These are phyloP conservation scores for Aureobasidium zeae DNA, from an alignment of 2,329 filamentous ascomycete species.

Conservation along the genomic window DNA sequence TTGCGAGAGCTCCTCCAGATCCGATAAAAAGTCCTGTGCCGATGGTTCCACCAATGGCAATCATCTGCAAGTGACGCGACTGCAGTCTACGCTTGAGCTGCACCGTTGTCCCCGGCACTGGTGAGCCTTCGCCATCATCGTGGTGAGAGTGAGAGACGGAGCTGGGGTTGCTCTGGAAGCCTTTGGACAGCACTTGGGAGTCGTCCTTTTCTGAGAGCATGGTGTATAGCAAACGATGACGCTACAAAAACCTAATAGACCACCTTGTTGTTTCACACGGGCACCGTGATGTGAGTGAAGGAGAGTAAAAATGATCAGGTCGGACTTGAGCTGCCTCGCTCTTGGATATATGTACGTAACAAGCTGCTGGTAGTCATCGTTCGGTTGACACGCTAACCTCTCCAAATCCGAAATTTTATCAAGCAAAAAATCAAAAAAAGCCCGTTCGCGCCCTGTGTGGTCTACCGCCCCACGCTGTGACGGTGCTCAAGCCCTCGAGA, in stretches of 20 bases:
- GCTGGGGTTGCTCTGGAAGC: not conserved
- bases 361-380: constrained; percentile 6
- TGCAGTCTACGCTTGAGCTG: constrained; percentile 29
- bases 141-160: constrained; percentile 1
- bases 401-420: constrained; percentile 12
- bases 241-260: too few species aligned
- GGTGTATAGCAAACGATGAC: too few species aligned
- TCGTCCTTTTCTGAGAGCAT: constrained; percentile 12
- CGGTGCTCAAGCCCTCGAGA: too few species aligned
- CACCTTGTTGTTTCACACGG: too few species aligned
- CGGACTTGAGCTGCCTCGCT: constrained; percentile 9
- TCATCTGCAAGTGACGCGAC: constrained; percentile 32
- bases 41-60: constrained; percentile 30
- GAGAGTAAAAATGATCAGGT: constrained; percentile 1
- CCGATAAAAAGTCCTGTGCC: constrained; percentile 35
- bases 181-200: not conserved
- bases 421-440: constrained; percentile 14
- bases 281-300: too few species aligned
- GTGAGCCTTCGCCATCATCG: constrained; percentile 11
- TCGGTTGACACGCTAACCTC: constrained; percentile 15
- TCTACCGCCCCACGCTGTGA: too few species aligned
- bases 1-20: constrained; percentile 30
- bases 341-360: constrained; percentile 15
- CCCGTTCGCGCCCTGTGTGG: constrained; percentile 8
- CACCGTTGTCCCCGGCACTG: constrained; percentile 22